Evolutionary conservation across 108 stramenopile genomes (phyloP).

Genomic region (Nitzschia inconspicua): DNA sequence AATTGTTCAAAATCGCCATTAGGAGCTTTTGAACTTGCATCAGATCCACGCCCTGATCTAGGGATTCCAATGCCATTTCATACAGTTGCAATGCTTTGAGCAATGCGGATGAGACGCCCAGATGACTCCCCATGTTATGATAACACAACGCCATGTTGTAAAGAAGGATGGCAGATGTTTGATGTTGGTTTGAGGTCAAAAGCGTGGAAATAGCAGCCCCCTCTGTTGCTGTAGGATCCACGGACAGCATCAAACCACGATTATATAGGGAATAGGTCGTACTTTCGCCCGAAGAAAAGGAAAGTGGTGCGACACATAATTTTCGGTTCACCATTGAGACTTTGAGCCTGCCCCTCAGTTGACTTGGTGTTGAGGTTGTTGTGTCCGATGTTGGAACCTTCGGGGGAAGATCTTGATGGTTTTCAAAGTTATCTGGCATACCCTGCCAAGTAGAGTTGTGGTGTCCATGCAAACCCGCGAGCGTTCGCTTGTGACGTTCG

Average conservation of each 20-base stretch:
- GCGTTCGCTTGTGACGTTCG: too few species aligned
- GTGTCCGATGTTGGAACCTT: too few species aligned
- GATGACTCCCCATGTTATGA: slow-evolving; percentile 19
- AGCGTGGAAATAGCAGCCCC: not conserved
- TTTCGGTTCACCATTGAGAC: too few species aligned
- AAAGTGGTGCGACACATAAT: too few species aligned
- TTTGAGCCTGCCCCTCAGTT: too few species aligned
- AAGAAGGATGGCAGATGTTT: slow-evolving; percentile 14
- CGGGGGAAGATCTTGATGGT: too few species aligned
- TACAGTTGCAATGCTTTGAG: slow-evolving; percentile 12
- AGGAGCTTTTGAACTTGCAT: slow-evolving; percentile 6
- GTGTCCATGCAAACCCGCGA: too few species aligned
- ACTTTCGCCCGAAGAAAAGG: too few species aligned
- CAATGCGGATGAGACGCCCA: slow-evolving; percentile 11
- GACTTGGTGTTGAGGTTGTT: too few species aligned
- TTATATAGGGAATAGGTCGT: slow-evolving; percentile 15
- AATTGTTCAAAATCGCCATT: slow-evolving; percentile 19
- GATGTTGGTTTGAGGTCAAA: not conserved
- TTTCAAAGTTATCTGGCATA: too few species aligned
- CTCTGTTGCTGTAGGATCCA: not conserved
- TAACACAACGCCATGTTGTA: slow-evolving; percentile 21
- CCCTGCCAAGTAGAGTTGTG: too few species aligned
- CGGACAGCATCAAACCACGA: slow-evolving; percentile 8
- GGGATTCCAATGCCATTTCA: slow-evolving; percentile 8
- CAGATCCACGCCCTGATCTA: not conserved